A percentile compares a stretch with the other conserved stretches of the same genome.
Evolutionary conservation across 2,329 filamentous ascomycete genomes (phyloP).

Genomic region (Purpureocillium lavendulum): DNA sequence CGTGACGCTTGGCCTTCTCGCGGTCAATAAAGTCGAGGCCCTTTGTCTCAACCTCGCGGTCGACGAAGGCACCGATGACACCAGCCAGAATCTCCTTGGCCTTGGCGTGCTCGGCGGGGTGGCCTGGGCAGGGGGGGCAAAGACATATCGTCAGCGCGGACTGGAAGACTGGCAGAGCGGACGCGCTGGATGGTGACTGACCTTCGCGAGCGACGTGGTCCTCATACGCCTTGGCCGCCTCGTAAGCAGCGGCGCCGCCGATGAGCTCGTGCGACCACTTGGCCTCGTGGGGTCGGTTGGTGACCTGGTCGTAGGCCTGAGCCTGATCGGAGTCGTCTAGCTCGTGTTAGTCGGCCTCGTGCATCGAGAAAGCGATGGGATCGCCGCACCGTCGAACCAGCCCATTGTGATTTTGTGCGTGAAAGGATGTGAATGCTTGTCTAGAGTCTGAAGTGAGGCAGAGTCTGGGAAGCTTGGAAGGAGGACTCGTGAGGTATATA

Average conservation of each 20-base stretch:
- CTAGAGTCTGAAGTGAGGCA: neutral
- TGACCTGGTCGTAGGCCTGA: slow-evolving; percentile 16
- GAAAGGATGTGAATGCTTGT: neutral
- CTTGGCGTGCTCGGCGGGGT: slow-evolving; percentile 16
- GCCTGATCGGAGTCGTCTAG: slow-evolving; percentile 14
- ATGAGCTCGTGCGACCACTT: slow-evolving; percentile 20
- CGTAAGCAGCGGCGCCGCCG: slow-evolving; percentile 20
- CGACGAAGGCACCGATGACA: slow-evolving; percentile 20
- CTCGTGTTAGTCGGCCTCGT: neutral
- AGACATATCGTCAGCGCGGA: neutral
- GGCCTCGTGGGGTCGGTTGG: slow-evolving; percentile 18
- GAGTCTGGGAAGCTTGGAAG: neutral
- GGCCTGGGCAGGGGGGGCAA: slow-evolving; percentile 8
- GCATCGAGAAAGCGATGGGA: neutral
- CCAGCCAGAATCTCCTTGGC: slow-evolving; percentile 21
- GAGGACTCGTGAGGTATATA: too few species aligned
- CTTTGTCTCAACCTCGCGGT: slow-evolving; percentile 20
- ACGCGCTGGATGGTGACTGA: neutral
- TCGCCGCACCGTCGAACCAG: slow-evolving; percentile 11
- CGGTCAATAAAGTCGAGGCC: slow-evolving; percentile 18
- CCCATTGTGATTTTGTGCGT: slow-evolving; percentile 10
- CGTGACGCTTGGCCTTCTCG: slow-evolving; percentile 20
- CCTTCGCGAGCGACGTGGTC: slow-evolving; percentile 17
- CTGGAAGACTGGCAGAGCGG: neutral
- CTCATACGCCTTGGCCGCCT: slow-evolving; percentile 22